These are phyloP conservation scores for Clarkia xantiana DNA, from an alignment of 345 rosid species.

Conservation along the genomic window DNA sequence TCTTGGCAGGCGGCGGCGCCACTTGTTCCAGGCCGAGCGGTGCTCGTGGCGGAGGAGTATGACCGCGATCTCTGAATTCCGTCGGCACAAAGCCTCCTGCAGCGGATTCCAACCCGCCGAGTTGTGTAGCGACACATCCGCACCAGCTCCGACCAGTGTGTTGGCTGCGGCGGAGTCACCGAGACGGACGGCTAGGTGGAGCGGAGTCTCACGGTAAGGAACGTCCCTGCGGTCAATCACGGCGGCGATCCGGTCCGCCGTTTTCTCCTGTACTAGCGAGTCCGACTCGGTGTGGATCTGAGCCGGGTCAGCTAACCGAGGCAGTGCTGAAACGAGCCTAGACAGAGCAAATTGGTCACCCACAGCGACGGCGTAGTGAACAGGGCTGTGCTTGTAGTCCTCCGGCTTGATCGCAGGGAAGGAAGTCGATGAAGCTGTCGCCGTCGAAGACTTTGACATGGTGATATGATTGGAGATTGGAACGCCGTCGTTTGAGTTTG, in stretches of 20 bases:
- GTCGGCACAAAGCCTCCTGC: slow-evolving; percentile 67
- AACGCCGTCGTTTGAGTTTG: not conserved
- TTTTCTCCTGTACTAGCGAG: slow-evolving; percentile 45
- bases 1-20: slow-evolving; percentile 81
- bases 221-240: slow-evolving; percentile 78
- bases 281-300: slow-evolving; percentile 57
- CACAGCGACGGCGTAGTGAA: slow-evolving; percentile 66
- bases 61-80: slow-evolving; percentile 41
- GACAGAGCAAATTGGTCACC: slow-evolving; percentile 60
- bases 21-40: slow-evolving; percentile 69
- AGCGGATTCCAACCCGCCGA: slow-evolving; percentile 74
- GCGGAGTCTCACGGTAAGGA: slow-evolving; percentile 67
- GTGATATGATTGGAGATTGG: not conserved
- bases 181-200: slow-evolving; percentile 70
- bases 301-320: slow-evolving; percentile 50
- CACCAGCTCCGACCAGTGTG: slow-evolving; percentile 48
- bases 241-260: slow-evolving; percentile 65
- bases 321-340: slow-evolving; percentile 52
- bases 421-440: slow-evolving; percentile 23
- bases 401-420: slow-evolving; percentile 34
- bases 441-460: slow-evolving; percentile 33
- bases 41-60: slow-evolving; percentile 36
- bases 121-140: slow-evolving; percentile 63
- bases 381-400: slow-evolving; percentile 71
- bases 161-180: slow-evolving; percentile 39